Evolutionary conservation across 1,139 yeast species (phyloP).

Genomic region (Candida freyschussii): DNA sequence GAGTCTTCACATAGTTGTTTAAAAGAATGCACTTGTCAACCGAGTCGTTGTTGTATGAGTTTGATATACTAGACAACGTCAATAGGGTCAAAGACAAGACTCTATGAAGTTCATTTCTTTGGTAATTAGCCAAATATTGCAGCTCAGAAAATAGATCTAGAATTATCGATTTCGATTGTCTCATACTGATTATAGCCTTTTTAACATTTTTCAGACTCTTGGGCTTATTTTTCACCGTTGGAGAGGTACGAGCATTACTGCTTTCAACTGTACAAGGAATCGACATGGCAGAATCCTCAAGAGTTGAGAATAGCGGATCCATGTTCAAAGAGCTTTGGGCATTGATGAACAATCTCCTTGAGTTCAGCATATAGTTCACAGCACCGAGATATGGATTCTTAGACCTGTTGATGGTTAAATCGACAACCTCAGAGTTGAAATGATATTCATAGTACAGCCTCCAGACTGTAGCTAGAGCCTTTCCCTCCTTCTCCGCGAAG

Average conservation of each 20-base stretch:
- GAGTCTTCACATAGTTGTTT: conserved; percentile 34
- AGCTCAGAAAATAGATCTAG: conserved; percentile 28
- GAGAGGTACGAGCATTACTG: conserved; percentile 5
- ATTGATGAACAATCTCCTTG: conserved; percentile 25
- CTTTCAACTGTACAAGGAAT: conserved; percentile 32
- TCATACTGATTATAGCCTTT: conserved; percentile 18
- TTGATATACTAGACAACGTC: conserved; percentile 26
- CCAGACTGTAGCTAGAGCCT: conserved; percentile 27
- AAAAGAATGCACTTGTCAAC: conserved; percentile 30
- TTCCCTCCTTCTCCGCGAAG: conserved; percentile 20
- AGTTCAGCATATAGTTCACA: conserved; percentile 26
- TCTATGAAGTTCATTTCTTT: conserved; percentile 23
- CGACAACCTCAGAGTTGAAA: conserved; percentile 17
- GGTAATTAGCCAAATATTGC: conserved; percentile 23
- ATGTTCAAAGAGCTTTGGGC: conserved; percentile 28
- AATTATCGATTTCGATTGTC: conserved; percentile 25
- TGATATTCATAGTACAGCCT: conserved; percentile 25
- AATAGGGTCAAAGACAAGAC: conserved; percentile 22
- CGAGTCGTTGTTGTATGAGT: conserved; percentile 19
- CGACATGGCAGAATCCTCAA: conserved; percentile 45
- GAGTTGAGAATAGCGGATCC: conserved; percentile 43
- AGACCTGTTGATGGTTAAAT: conserved; percentile 15
- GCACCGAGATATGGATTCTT: conserved; percentile 21
- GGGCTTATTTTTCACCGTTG: conserved; percentile 24
- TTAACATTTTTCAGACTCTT: conserved; percentile 23